Conservation (phyloP, 2,329 filamentous ascomycete genomes). For the Phialophora chinensis region DNA sequence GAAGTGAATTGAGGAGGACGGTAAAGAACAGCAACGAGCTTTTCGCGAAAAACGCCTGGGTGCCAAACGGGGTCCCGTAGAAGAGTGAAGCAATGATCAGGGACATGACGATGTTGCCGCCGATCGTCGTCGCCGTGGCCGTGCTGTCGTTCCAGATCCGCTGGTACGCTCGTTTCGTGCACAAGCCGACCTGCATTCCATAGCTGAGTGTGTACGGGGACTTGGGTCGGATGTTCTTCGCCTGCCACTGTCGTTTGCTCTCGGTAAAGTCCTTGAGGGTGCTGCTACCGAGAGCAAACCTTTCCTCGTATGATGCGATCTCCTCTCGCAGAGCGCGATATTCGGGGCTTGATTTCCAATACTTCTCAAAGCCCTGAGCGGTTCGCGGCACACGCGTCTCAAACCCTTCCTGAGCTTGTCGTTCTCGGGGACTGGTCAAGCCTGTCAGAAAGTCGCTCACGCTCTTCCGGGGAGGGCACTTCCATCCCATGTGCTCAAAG, state of each 20-base stretch:
- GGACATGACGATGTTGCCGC: constrained; percentile 66
- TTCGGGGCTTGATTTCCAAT: constrained; percentile 40
- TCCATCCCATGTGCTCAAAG: constrained; percentile 69
- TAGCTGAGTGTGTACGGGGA: constrained; percentile 64
- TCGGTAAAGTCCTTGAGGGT: constrained; percentile 62
- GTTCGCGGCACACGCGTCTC: constrained; percentile 54
- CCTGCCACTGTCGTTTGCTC: constrained; percentile 60
- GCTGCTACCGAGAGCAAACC: constrained; percentile 48
- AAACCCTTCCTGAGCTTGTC: constrained; percentile 51
- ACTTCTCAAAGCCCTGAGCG: constrained; percentile 56
- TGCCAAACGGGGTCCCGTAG: constrained; percentile 65
- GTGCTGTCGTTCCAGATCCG: constrained; percentile 69
- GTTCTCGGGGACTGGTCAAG: constrained; percentile 62
- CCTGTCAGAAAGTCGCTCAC: constrained; percentile 70
- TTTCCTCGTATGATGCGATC: constrained; percentile 61
- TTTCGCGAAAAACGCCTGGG: constrained; percentile 67
- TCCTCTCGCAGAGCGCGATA: constrained; percentile 44
- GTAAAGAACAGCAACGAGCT: constrained; percentile 68
- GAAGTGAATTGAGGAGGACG: constrained; percentile 60
- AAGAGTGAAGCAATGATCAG: constrained; percentile 70
- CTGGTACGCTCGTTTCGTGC: constrained; percentile 66
- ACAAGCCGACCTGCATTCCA: constrained; percentile 60
- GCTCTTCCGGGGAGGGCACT: constrained; percentile 67
- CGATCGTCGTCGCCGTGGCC: constrained; percentile 56
- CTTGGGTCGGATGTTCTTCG: constrained; percentile 57